A percentile compares a stretch with the other conserved stretches of the same genome.
These are phyloP conservation scores for Prunus armeniaca DNA, from an alignment of 306 rosid species.

Conservation along the genomic window DNA sequence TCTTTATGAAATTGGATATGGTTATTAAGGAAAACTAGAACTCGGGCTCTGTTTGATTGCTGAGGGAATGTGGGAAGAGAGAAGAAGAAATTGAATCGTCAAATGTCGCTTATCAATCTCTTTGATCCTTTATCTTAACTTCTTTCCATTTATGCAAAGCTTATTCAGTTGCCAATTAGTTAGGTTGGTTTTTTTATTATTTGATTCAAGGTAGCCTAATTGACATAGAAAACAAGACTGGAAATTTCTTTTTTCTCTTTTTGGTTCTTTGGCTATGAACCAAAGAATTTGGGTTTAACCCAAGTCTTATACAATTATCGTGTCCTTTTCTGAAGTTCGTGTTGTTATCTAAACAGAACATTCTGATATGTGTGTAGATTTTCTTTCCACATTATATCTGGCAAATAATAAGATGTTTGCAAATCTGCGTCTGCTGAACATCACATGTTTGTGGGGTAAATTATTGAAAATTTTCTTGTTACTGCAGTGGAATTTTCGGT, in stretches of 20 bases:
- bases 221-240: not conserved
- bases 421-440: constrained; percentile 13
- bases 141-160: not conserved
- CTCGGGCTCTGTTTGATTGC: constrained; percentile 10
- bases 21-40: not conserved
- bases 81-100: not conserved
- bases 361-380: not conserved
- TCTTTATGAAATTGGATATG: not conserved
- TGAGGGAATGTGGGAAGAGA: not conserved
- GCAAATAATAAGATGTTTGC: not conserved
- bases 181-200: not conserved
- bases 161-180: not conserved
- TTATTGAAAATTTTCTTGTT: constrained; percentile 22
- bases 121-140: not conserved
- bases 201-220: not conserved
- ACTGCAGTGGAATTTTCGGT: constrained; percentile 81
- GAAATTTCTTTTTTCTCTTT: not conserved
- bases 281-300: not conserved
- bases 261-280: not conserved
- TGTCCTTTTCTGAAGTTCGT: not conserved
- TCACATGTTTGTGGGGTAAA: constrained; percentile 9
- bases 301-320: not conserved
- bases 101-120: not conserved
- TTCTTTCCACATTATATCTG: not conserved
- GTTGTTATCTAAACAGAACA: not conserved